Conservation (phyloP, 1,284 basidiomycete species). For the Wolfiporia cocos region DNA sequence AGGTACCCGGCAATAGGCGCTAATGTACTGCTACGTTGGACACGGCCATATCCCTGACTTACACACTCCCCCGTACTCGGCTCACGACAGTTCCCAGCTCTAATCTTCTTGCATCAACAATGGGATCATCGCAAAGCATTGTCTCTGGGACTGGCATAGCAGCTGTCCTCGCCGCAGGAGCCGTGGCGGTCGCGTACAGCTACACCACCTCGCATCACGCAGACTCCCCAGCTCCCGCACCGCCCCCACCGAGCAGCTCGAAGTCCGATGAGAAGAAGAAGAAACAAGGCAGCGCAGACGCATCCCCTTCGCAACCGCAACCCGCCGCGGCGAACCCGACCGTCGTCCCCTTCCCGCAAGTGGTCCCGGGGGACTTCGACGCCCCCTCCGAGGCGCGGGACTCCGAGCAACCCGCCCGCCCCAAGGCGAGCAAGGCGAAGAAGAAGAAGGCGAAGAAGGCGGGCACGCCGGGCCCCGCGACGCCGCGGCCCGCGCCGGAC, state of each 20-base stretch:
- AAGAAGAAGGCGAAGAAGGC: slow-evolving; percentile 35
- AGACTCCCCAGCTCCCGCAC: slow-evolving; percentile 4
- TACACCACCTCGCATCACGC: slow-evolving; percentile 26
- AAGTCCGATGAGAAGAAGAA: slow-evolving; percentile 38
- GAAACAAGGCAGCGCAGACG: slow-evolving; percentile 14
- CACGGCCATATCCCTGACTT: too few species aligned
- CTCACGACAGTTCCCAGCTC: too few species aligned
- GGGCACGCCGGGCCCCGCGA: slow-evolving; percentile 8
- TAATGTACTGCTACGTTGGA: too few species aligned
- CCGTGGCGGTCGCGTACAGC: slow-evolving; percentile 30
- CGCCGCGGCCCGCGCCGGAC: slow-evolving; percentile 7
- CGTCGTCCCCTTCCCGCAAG: slow-evolving; percentile 33
- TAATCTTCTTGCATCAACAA: slow-evolving; percentile 22
- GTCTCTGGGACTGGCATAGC: slow-evolving; percentile 35
- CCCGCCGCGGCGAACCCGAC: slow-evolving; percentile 17
- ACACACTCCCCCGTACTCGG: too few species aligned
- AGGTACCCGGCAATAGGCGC: too few species aligned
- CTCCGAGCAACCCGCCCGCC: slow-evolving; percentile 11
- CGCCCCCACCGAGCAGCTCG: slow-evolving; percentile 16
- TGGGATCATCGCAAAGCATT: slow-evolving; percentile 46
- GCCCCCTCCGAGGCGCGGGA: slow-evolving; percentile 13
- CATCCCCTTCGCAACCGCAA: slow-evolving; percentile 11
- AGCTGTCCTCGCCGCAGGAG: slow-evolving; percentile 36
- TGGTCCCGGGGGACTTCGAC: slow-evolving; percentile 42
- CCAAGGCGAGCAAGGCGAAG: slow-evolving; percentile 36